Evolutionary conservation across 306 rosid species (phyloP).

Genomic region (Begonia masoniana): DNA sequence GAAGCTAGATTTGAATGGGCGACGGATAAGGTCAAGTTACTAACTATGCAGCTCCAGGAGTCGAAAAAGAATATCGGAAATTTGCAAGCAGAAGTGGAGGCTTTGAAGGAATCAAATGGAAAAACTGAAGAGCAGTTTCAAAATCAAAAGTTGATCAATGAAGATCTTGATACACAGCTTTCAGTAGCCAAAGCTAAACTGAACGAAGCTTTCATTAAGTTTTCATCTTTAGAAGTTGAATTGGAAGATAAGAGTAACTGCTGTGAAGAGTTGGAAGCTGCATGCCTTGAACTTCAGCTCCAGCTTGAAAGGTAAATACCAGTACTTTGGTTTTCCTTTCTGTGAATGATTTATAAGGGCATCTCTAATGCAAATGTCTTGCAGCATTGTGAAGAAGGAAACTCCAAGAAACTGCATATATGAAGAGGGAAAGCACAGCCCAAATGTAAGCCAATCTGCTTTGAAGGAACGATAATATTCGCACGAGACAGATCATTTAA

Average conservation of each 20-base stretch:
- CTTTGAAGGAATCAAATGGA: constrained; percentile 30
- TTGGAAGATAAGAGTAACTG: constrained; percentile 33
- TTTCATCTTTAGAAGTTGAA: constrained; percentile 48
- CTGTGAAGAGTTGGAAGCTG: constrained; percentile 68
- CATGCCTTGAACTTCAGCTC: constrained; percentile 60
- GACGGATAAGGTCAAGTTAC: constrained; percentile 11
- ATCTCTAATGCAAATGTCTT: constrained; percentile 15
- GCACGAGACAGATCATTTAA: too few relatives aligned
- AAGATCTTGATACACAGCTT: constrained; percentile 30
- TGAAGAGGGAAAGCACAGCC: constrained; percentile 45
- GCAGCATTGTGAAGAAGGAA: constrained; percentile 56
- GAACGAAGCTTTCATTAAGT: constrained; percentile 33
- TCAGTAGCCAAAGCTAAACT: constrained; percentile 36
- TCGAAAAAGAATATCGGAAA: constrained; percentile 19
- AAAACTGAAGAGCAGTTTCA: constrained; percentile 29
- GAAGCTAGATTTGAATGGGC: constrained; percentile 32
- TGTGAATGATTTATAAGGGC: constrained; percentile 1
- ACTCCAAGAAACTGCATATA: constrained; percentile 25
- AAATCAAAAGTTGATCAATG: constrained; percentile 21
- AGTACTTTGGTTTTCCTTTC: constrained; percentile 1
- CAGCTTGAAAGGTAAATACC: not conserved
- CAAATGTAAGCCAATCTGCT: constrained; percentile 30
- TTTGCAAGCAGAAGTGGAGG: constrained; percentile 28
- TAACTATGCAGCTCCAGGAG: constrained; percentile 40
- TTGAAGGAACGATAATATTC: too few relatives aligned